These are phyloP conservation scores for Cryphonectria japonica DNA, from an alignment of 2,329 filamentous ascomycete species.

Conservation along the genomic window DNA sequence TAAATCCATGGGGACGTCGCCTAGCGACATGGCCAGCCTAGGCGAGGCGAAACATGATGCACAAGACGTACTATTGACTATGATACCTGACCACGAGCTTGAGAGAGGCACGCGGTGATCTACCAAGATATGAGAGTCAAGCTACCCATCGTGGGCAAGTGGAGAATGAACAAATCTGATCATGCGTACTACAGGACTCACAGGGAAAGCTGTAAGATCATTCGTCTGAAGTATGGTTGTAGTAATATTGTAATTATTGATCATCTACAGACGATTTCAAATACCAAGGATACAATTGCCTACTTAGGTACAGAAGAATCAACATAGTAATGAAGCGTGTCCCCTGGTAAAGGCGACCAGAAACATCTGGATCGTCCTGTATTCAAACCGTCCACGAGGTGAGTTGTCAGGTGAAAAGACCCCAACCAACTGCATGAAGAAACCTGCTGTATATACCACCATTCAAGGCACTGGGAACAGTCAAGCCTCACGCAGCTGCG, in stretches of 20 bases:
- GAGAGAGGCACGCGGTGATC: not conserved
- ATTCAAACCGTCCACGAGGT: not conserved
- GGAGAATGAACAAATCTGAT: not conserved
- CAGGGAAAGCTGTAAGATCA: not conserved
- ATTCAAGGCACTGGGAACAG: not conserved
- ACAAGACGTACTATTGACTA: not conserved
- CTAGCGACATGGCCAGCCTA: not conserved
- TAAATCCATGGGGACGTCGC: not conserved
- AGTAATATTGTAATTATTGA: not conserved
- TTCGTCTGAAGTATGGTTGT: not conserved
- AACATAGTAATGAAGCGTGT: not conserved
- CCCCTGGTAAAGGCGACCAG: not conserved
- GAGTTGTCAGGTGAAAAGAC: no score
- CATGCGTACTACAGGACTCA: not conserved
- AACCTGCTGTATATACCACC: not conserved
- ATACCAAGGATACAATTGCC: not conserved
- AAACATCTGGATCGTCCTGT: not conserved
- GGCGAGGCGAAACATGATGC: not conserved
- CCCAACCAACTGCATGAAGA: not conserved
- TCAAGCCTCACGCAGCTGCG: not conserved
- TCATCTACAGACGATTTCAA: not conserved
- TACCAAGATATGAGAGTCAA: not conserved
- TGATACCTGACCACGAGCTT: no score
- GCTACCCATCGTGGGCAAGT: not conserved
- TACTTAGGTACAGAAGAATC: not conserved